Evolutionary conservation across 1,284 basidiomycete species (phyloP).

Genomic region (Wolfiporia cocos): DNA sequence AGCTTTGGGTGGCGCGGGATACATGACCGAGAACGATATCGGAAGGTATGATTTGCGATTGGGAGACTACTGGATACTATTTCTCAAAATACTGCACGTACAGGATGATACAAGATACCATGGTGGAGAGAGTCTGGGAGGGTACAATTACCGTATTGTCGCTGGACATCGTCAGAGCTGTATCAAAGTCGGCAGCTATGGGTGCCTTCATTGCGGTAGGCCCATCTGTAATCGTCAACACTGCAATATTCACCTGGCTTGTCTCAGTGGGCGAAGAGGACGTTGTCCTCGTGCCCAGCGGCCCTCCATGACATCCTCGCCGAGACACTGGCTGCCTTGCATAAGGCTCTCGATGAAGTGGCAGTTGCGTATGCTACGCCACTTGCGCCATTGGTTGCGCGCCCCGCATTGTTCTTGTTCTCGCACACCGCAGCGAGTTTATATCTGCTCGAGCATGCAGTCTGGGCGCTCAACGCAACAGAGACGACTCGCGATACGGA

Average conservation of each 20-base stretch:
- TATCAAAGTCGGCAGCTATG: slow-evolving; percentile 33
- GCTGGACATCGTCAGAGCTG: slow-evolving; percentile 57
- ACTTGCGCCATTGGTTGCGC: slow-evolving; percentile 40
- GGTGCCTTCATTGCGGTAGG: slow-evolving; percentile 31
- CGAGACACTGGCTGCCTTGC: slow-evolving; percentile 27
- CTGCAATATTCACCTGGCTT: slow-evolving; percentile 4
- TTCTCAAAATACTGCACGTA: neutral
- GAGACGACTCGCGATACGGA: slow-evolving; percentile 34
- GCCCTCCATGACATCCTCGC: slow-evolving; percentile 23
- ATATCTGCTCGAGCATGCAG: slow-evolving; percentile 59
- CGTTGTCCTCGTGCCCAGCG: slow-evolving; percentile 37
- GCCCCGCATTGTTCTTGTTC: slow-evolving; percentile 51
- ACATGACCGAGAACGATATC: slow-evolving; percentile 76
- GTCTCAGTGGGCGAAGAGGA: slow-evolving; percentile 45
- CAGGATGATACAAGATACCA: slow-evolving; percentile 53
- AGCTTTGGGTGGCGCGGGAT: slow-evolving; percentile 71
- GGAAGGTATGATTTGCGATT: slow-evolving; percentile 36
- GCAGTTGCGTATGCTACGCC: slow-evolving; percentile 30
- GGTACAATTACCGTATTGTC: slow-evolving; percentile 67
- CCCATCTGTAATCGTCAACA: slow-evolving; percentile 1
- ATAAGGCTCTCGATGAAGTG: slow-evolving; percentile 32
- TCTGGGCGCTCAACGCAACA: slow-evolving; percentile 42
- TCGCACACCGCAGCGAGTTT: slow-evolving; percentile 44
- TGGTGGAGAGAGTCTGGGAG: slow-evolving; percentile 84
- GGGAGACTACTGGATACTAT: too few species aligned